Percentiles rank a stretch among this genome's conserved stretches.
phyloP scores from a whole-genome alignment of 495 filamentous ascomycete genomes.

The Annulohypoxylon nitens region DNA sequence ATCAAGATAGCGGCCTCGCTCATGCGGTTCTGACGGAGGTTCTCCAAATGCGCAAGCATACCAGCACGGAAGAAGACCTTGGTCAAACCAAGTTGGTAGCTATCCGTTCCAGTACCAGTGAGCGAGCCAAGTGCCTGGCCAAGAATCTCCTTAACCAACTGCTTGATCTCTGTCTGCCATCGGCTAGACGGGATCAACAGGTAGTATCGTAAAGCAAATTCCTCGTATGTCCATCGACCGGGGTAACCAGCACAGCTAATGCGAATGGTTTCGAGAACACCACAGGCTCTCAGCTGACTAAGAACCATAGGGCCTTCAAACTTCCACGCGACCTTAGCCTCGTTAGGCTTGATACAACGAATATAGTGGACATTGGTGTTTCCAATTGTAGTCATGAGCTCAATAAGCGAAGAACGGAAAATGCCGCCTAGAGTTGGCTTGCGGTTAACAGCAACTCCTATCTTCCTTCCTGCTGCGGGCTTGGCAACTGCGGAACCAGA shows the following conservation, averaged over 20 bases:
- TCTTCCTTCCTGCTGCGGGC: conserved; percentile 79
- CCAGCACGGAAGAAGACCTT: conserved; percentile 99
- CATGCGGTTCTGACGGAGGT: conserved; percentile 86
- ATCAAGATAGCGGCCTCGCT: conserved; percentile 98
- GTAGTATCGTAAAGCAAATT: conserved; percentile 98
- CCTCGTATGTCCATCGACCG: conserved; percentile 98
- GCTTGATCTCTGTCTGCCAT: conserved; percentile 93
- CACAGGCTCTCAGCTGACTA: conserved; percentile 95
- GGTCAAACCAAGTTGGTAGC: conserved; percentile 95
- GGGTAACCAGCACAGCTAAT: conserved; percentile 99
- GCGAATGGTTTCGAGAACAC: conserved; percentile 97
- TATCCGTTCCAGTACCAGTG: conserved; percentile 85
- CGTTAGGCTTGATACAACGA: conserved; percentile 99
- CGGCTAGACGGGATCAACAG: conserved; percentile 93
- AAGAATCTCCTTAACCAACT: conserved; percentile 93
- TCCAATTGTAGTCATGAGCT: conserved; percentile 98
- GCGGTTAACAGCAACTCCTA: conserved; percentile 90
- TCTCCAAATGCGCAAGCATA: conserved; percentile 98
- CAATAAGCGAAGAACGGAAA: conserved; percentile 98
- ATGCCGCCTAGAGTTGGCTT: conserved; percentile 98
- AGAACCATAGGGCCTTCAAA: conserved; percentile 99
- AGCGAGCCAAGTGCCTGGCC: conserved; percentile 85
- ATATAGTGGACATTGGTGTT: conserved; percentile 99
- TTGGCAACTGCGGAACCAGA: conserved; percentile 78
- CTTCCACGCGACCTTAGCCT: conserved; percentile 96